Evolutionary conservation across 1,284 basidiomycete species (phyloP).

Genomic region (Mycosarcoma mackinlayi): DNA sequence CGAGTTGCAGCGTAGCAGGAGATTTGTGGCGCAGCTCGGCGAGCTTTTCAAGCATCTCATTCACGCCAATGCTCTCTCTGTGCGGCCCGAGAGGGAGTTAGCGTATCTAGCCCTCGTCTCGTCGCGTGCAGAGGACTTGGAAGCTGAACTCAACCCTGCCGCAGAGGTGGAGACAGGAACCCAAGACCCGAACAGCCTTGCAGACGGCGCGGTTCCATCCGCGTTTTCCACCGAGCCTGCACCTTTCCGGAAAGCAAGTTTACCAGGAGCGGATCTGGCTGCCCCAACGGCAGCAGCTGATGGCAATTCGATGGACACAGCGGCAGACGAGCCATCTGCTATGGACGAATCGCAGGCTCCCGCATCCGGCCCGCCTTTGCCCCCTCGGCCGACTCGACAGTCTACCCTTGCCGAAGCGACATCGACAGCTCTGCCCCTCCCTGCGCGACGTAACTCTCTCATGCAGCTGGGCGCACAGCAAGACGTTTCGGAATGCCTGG

Average conservation of each 20-base stretch:
- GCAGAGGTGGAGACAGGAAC: conserved; percentile 1
- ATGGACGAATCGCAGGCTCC: background rate
- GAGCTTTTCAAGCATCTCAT: conserved; percentile 83
- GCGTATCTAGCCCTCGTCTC: conserved; percentile 93
- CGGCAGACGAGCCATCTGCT: conserved; percentile 10
- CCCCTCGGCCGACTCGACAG: conserved; percentile 24
- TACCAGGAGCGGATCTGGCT: background rate
- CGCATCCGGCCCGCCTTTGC: conserved; percentile 19
- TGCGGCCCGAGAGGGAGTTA: conserved; percentile 85
- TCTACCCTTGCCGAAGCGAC: conserved; percentile 6
- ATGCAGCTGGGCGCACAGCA: conserved; percentile 84
- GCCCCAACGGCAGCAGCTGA: background rate
- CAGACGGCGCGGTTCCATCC: background rate
- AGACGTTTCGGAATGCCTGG: conserved; percentile 97
- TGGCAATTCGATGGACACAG: conserved; percentile 25
- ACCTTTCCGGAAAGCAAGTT: background rate
- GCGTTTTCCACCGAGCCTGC: conserved; percentile 11
- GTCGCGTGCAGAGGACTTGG: conserved; percentile 81
- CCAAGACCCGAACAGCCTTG: background rate
- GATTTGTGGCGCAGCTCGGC: conserved; percentile 80
- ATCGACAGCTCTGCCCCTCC: conserved; percentile 17
- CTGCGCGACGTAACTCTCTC: conserved; percentile 53
- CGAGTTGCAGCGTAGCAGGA: conserved; percentile 83
- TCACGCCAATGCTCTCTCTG: conserved; percentile 75
- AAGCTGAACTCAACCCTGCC: conserved; percentile 17